Percentiles rank a stretch among this genome's conserved stretches.
phyloP scores from a whole-genome alignment of 768 basidiomycete species.

The Pholiota microspora region DNA sequence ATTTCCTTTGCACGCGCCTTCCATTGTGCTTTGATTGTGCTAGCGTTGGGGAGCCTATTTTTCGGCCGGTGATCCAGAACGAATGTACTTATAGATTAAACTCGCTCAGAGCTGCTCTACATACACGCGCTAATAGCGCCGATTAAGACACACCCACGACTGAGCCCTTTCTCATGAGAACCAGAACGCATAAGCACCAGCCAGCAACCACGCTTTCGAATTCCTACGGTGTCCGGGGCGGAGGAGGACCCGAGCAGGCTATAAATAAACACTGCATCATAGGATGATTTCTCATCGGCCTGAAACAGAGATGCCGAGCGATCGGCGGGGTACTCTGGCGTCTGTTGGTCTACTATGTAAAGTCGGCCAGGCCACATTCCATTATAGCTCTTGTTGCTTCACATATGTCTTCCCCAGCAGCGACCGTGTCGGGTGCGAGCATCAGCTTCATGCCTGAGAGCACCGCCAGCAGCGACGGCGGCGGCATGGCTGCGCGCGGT shows the following conservation, averaged over 20 bases:
- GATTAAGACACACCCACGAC: neutral
- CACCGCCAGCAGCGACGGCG: conserved; percentile 3
- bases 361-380: neutral
- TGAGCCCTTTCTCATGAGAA: no score
- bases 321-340: neutral
- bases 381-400: neutral
- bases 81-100: no score
- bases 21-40: no score
- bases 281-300: neutral
- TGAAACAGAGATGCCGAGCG: conserved; percentile 3
- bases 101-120: no score
- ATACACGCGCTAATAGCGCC: neutral
- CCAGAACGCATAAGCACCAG: neutral
- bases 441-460: neutral
- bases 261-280: neutral
- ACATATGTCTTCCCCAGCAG: conserved; percentile 4
- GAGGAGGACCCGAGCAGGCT: neutral
- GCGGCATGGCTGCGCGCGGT: conserved; percentile 26
- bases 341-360: neutral
- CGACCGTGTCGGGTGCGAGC: neutral
- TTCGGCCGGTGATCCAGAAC: no score
- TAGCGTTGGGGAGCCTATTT: no score
- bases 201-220: neutral
- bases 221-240: neutral
- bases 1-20: no score